Conservation (phyloP, 2,329 filamentous ascomycete genomes). For the Delphinella strobiligena region DNA sequence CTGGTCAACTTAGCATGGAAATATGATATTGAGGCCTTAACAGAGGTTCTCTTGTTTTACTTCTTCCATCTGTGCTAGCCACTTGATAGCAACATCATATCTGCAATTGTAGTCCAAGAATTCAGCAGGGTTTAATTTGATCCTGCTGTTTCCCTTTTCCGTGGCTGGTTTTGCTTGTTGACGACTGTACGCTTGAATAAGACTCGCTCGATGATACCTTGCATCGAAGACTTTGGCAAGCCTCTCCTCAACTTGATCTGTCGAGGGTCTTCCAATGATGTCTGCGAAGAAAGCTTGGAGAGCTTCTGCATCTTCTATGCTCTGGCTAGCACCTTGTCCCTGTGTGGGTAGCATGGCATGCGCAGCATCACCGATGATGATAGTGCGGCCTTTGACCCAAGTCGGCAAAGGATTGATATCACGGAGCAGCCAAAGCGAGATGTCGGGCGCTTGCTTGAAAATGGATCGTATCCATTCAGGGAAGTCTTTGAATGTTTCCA, state of each 20-base stretch:
- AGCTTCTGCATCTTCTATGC: constrained; percentile 31
- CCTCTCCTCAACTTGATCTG: constrained; percentile 14
- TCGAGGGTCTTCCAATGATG: constrained; percentile 10
- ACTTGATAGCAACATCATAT: constrained; percentile 25
- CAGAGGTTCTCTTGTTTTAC: too few relatives aligned
- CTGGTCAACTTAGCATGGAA: too few relatives aligned
- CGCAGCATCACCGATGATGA: constrained; percentile 24
- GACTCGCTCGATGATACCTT: constrained; percentile 26
- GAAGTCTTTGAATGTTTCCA: constrained; percentile 30
- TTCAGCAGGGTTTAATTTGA: constrained; percentile 27
- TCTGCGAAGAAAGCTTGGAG: constrained; percentile 16
- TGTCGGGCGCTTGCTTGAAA: constrained; percentile 21
- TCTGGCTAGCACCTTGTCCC: constrained; percentile 31
- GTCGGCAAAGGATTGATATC: constrained; percentile 30
- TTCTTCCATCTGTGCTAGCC: constrained; percentile 15
- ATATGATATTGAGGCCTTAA: too few relatives aligned
- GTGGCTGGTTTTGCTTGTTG: constrained; percentile 29
- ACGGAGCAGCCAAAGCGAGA: constrained; percentile 34
- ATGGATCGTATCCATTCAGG: constrained; percentile 27
- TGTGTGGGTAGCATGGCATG: constrained; percentile 30
- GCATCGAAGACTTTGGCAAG: constrained; percentile 17
- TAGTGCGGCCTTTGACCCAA: constrained; percentile 20
- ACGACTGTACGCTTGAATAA: constrained; percentile 33
- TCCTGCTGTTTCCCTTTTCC: constrained; percentile 18
- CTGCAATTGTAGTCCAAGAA: constrained; percentile 32